These are phyloP conservation scores for Cylindrodendrum hubeiense DNA, from an alignment of 2,329 filamentous ascomycete species.

Conservation along the genomic window DNA sequence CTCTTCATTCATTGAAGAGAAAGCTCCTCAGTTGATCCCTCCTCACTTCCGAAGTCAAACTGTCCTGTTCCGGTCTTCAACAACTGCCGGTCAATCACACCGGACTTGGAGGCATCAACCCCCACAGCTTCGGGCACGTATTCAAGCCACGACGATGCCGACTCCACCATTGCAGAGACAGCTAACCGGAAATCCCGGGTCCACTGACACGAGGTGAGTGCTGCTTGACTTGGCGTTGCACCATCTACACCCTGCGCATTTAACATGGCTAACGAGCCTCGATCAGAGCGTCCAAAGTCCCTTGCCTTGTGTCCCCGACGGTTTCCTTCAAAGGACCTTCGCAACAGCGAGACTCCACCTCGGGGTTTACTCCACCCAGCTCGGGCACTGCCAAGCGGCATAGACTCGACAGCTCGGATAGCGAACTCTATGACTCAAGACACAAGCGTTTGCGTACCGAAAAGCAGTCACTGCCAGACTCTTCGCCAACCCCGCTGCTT, in stretches of 20 bases:
- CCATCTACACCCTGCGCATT: background rate
- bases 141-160: background rate
- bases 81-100: background rate
- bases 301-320: background rate
- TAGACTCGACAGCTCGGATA: background rate
- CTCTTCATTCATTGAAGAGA: background rate
- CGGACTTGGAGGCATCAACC: background rate
- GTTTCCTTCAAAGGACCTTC: background rate
- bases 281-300: background rate
- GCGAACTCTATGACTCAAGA: background rate
- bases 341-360: background rate
- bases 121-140: slow-evolving; percentile 10
- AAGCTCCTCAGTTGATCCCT: background rate
- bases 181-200: background rate
- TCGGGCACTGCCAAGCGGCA: slow-evolving; percentile 2
- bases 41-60: no score
- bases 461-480: background rate
- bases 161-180: slow-evolving; percentile 9
- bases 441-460: background rate
- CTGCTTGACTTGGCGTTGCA: background rate
- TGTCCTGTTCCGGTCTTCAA: background rate
- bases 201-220: slow-evolving; percentile 6
- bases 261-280: background rate
- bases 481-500: background rate
- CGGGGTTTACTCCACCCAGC: background rate